A percentile compares a stretch with the other conserved stretches of the same genome.
Evolutionary conservation across 2,329 filamentous ascomycete species (phyloP).

Genomic region (Neurospora sp.): DNA sequence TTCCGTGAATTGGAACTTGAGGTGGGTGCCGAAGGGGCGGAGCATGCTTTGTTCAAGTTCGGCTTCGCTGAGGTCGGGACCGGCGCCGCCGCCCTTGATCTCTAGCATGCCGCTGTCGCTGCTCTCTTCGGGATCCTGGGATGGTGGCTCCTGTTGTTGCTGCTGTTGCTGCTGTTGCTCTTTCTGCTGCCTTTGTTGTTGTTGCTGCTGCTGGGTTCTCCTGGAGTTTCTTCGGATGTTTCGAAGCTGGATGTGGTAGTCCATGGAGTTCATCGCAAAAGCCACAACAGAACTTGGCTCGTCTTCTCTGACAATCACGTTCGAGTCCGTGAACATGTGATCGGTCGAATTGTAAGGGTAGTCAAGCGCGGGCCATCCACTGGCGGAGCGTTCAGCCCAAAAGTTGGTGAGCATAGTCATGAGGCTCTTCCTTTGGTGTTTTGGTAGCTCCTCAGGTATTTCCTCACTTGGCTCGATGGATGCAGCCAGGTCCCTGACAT

Average conservation of each 20-base stretch:
- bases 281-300: slow-evolving; percentile 95
- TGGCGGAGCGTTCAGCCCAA: slow-evolving; percentile 95
- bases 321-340: slow-evolving; percentile 93
- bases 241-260: slow-evolving; percentile 74
- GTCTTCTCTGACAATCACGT: slow-evolving; percentile 94
- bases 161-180: slow-evolving; percentile 23
- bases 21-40: slow-evolving; percentile 77
- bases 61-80: slow-evolving; percentile 43
- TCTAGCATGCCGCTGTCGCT: slow-evolving; percentile 17
- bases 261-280: slow-evolving; percentile 76
- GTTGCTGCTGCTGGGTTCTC: slow-evolving; percentile 23
- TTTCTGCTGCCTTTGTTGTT: slow-evolving; percentile 30
- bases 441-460: slow-evolving; percentile 66
- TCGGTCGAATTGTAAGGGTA: slow-evolving; percentile 84
- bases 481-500: slow-evolving; percentile 52
- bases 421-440: slow-evolving; percentile 84
- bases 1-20: slow-evolving; percentile 92
- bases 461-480: slow-evolving; percentile 52
- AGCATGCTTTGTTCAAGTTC: slow-evolving; percentile 81
- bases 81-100: slow-evolving; percentile 24
- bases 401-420: slow-evolving; percentile 96
- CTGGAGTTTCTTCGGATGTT: slow-evolving; percentile 48
- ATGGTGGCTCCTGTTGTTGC: slow-evolving; percentile 34
- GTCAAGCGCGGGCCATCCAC: slow-evolving; percentile 84
- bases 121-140: slow-evolving; percentile 26